phyloP scores from a whole-genome alignment of 1,284 basidiomycete species.

The Cutaneotrichosporon spelunceum region DNA sequence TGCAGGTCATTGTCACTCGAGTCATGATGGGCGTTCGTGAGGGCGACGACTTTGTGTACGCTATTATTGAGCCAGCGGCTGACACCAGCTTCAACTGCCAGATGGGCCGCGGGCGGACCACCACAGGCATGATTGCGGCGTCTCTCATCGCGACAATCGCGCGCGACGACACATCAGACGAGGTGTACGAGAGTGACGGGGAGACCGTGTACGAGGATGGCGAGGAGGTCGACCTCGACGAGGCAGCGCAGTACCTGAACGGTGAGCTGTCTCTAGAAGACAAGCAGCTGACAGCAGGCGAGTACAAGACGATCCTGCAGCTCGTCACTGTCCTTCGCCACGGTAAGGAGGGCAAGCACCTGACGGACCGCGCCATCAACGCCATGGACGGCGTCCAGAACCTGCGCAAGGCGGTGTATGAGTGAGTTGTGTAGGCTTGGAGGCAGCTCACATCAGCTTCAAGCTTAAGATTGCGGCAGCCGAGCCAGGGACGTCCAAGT shows the following conservation, averaged over 20 bases:
- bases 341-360: constrained; percentile 71
- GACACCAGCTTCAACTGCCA: constrained; percentile 51
- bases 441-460: constrained; percentile 58
- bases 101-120: constrained; percentile 58
- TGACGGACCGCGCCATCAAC: constrained; percentile 86
- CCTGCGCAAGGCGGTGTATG: constrained; percentile 83
- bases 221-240: constrained; percentile 65
- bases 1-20: constrained; percentile 72
- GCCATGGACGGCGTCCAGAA: constrained; percentile 89
- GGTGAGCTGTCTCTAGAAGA: constrained; percentile 54
- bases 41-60: constrained; percentile 70
- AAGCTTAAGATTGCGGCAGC: constrained; percentile 83
- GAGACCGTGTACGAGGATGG: constrained; percentile 40
- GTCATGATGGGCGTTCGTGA: constrained; percentile 63
- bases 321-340: constrained; percentile 56
- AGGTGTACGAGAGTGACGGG: constrained; percentile 20
- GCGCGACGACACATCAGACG: constrained; percentile 40
- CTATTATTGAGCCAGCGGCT: constrained; percentile 1
- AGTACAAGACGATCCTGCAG: constrained; percentile 95
- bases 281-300: constrained; percentile 58
- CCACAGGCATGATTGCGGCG: constrained; percentile 90
- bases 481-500: constrained; percentile 72
- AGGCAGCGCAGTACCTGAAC: constrained; percentile 80
- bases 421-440: constrained; percentile 56
- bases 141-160: constrained; percentile 78